Base-by-base conservation (phyloP, 345 rosid species). In the Citrus hindsii region DNA sequence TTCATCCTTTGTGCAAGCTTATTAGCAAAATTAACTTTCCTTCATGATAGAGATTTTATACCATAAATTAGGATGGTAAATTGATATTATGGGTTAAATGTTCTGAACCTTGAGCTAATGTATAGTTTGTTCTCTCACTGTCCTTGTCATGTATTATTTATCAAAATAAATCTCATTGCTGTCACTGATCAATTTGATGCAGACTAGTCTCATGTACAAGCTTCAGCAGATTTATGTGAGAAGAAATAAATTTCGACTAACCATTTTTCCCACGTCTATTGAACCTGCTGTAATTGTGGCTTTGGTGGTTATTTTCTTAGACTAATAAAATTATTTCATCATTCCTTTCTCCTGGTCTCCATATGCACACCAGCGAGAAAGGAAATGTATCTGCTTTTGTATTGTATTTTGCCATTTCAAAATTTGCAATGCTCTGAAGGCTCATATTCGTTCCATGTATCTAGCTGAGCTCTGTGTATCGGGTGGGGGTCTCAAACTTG, bases 151-250 rank as follows among this genome's bases (percentile, higher is more conserved):
- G 24, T 21, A 30, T 24, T 16, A 4, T 0, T 51, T 33, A 19
- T 22, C 13, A 46, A 13, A 7, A n/a, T 22, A 38, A 7, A 21
- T 22, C 76, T 42, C 70, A 60, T 12, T 1, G 22, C 24, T 12
- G 51, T 25, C 24, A 40, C 69, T 46, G 51, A 28, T 24, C 4
- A 71, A 67, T 67, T 73, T 76, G 79, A 77, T 84, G 92, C 97
- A 94, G 99, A 94, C 95, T 30, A 88, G 95, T 82, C 92, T 96
- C 51, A 94, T 96, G 97, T 83, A 93, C 88, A 92, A 95, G 88
- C 94, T 95, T 79, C 87, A 79, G 69, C 91, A 93, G 84, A 88
- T 95, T 46, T 90, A 80, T 69, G 96, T 81, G 56, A 76, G 83
- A 28, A 84, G 94, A 83, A 82, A 77, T 69, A 90, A 77, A 81